Base-by-base conservation (phyloP, 495 filamentous ascomycete genomes). In the Hapsidospora chrysogenum region DNA sequence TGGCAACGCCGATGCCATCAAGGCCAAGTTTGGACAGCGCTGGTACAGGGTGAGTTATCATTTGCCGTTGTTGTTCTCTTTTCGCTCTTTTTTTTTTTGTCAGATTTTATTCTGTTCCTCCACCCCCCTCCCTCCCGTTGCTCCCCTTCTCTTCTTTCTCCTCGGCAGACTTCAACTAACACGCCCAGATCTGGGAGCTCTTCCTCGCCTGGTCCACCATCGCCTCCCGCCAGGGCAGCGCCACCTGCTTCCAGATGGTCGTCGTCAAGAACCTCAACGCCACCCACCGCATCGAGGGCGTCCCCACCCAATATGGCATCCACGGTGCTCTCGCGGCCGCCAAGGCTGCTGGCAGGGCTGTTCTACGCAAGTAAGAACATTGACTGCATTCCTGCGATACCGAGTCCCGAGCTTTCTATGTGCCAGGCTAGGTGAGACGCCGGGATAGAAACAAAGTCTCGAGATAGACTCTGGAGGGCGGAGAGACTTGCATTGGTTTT, bases 231-330 rank as follows among this genome's bases (percentile, higher is more conserved):
- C 89, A 97, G 60, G 89, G 89, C 40, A 68, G 66, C 45, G 92
- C 89, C 33, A 86, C 85, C 29, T 96, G 92, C 72, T 97, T 79
- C 65, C 92, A 96, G 64, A 85, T 97, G 54, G 80, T 73, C 13
- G 58, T 92, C 33, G 83, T 94, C 57, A 97, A 97, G 79, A 97
- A 96, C 60, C 70, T 95, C 63, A 97, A 97, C 67, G 82, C 83
- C 17, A 89, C 77, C 37, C 89, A 97, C 64, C 81, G 89, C 44
- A 60, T 93, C 41, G 85, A 96, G 53, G 89, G 87, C 32, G 70
- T 95, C 43, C 47, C 64, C 4, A 72, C 61, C 29, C 85, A 94
- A 46, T 84, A 70, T 42, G 76, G 65, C 31, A 69, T 97, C 34
- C 54, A 54, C n/a, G 85, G 74, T 25, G 85, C 92, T 37, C 66